Base-by-base conservation (phyloP, 129 eudicot species). In the Pulicaria dysenterica region DNA sequence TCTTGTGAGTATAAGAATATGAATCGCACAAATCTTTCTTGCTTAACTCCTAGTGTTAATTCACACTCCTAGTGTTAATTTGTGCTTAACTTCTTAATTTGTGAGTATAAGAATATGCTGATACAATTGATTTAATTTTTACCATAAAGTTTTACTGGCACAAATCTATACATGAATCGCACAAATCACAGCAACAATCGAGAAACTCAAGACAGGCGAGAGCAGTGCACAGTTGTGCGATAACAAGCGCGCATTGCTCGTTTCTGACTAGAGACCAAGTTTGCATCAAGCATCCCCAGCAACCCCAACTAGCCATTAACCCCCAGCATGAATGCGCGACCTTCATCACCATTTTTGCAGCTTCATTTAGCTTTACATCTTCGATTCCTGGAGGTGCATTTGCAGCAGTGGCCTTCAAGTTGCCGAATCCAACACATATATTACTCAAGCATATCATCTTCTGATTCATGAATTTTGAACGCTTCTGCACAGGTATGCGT, bases 141-240 rank as follows among this genome's bases (percentile, higher is more conserved):
- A 16, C 8, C 59, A 17, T 40, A 43, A 8, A 16, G 5, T 42
- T 6, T 16, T 31, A 64, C 67, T 71, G 51, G 69, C 83, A 64
- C 11, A 78, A 66, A 37, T 75, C 74, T 16, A 56, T 73, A 68
- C 86, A 83, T 13, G 76, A 51, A 58, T 56, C 81, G 49, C 92
- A 94, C 37, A 94, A 44, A 1, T 94, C 97, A 54, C 78, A 84
- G 43, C 97, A 94, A 39, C 88, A 80, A 36, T 83, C 78, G 14
- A 94, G 77, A 60, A 84, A 88, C 74, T 75, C 93, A 42, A 80
- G 88, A 75, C 97, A 94, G 2, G 99, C 82, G 70, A 90, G 88
- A 10, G 88, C 97, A 4, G 91, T 44, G 70, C 96, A 88, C 37
- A 88, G 76, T 73, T 94, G 97, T 0, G 97, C 64, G 3, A 81